Evolutionary conservation across 352 stramenopile species (phyloP), one percentile per base, ranked within the genome.

Genomic region (Peronospora farinosa): DNA sequence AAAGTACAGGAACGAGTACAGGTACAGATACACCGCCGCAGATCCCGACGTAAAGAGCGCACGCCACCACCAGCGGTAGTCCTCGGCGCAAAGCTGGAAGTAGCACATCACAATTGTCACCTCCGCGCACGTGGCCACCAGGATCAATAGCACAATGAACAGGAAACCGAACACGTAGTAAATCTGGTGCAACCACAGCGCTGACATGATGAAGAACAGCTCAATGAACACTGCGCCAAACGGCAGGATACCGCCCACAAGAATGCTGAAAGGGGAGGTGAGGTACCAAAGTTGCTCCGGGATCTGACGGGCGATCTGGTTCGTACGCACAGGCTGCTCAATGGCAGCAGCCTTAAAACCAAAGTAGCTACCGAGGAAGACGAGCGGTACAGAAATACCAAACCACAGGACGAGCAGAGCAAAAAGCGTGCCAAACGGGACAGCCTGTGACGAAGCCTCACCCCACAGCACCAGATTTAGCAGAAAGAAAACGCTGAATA

Each of bases 91-190:
- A 7, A 99, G 82, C 78, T 99, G 96, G 67, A 99, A 97, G 88
- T 99, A 99, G 68, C 92, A 98, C 88, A 99, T 97, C 17, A 99
- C 96, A 47, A 99, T 96, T 31, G 94, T 96, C 35, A 99, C 97
- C 69, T 99, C 92, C 0, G 96, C 96, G 67, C 95, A 99, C 19
- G 97, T 99, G 13, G 96, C 85, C 11, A 97, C 78, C 28, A 99
- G 74, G 61, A 99, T 98, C 25, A 99, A 53, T 40, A 98, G 72
- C 40, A 99, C 96, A 44, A 97, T 93, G 60, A 99, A 96, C 37
- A 99, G 75, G 68, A 99, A 99, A 44, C 97, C 96, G 72, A 99
- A 99, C 30, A 99, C 95, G 78, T 98, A 98, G 82, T 99, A 99
- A 59, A 98, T 97, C 84, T 98, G 92, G 74, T 99, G 92, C 41